Base-by-base conservation (phyloP, 2,329 filamentous ascomycete genomes). In the Kalmusia sp. region DNA sequence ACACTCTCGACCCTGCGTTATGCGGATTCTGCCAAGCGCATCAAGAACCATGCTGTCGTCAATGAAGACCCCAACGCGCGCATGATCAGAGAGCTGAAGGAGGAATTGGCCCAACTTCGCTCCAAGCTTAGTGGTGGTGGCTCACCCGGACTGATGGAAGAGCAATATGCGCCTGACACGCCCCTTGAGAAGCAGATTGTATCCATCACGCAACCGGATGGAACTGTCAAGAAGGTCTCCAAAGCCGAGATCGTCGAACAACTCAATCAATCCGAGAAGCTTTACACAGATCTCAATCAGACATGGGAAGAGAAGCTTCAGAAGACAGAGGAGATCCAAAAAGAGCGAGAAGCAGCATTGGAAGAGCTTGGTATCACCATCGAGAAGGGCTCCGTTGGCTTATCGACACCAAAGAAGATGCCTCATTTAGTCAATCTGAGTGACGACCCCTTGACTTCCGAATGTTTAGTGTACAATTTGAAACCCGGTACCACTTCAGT, bases 21-120 rank as follows among this genome's bases (percentile, higher is more conserved):
- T 75, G 95, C 96, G 51, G 93, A 99, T 72, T 97, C 92, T 6
- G 95, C 95, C 22, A 99, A 99, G 79, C 88, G 95, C 66, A 99
- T 99, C 83, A 98, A 98, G 91, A 99, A 99, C 79, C 95, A 99
- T 75, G 95, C 95, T 52, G 95, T 99, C 45, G 90, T 99, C 75
- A 99, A 99, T 79, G 95, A 99, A 75, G 95, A 99, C 77, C 93
- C 95, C 40, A 99, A 99, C 71, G 95, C 95, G 55, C 90, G 95
- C 65, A 99, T 99, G 95, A 98, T 99, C 60, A 85, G 95, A 74
- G 95, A 99, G 72, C 81, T 99, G 58, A 99, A 99, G 73, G 95
- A 99, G 74, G 95, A 99, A 70, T 77, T 99, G 52, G 86, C 91
- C 1, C 82, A 96, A 56, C 80, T 99, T 51, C 85, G 95, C 65